Evolutionary conservation across 2,329 filamentous ascomycete species (phyloP), one percentile per base, ranked within the genome.

Genomic region (Escovopsis sp.): DNA sequence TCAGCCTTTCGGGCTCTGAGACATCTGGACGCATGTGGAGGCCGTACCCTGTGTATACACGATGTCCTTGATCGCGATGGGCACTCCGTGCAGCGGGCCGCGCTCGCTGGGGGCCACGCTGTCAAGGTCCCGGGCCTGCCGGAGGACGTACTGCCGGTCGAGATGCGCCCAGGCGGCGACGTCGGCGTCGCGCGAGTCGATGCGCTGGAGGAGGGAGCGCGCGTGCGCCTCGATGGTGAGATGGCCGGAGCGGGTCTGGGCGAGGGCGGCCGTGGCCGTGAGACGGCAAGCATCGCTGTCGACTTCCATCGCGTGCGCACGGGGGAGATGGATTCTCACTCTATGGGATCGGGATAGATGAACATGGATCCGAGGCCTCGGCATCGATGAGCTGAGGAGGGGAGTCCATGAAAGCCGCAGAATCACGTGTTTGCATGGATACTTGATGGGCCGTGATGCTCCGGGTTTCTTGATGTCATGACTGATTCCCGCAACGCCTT

Each of bases 61-160:
- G 3, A 78, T 63, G 59, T 80, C 75, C 52, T 79, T 79, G 10
- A 79, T 62, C 1, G 63, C 75, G n/a, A 80, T 57, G 0, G 71
- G 65, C 6, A 79, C 54, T 1, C 75, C 75, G 50, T 78, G 73
- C 0, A 80, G 55, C 0, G 69, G 70, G 0, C 75, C 73, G 43
- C 75, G 60, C 43, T 71, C 48, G 2, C 63, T 59, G 0, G 48
- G 36, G 0, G 73, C 68, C 2, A 77, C 48, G 23, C 57, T 47
- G 49, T 79, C 75, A 0, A 79, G 63, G 10, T 55, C 55, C 36
- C 55, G 60, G 0, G 75, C 75, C 44, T 71, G 65, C 12, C 59
- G 50, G 2, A 77, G 55, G 3, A 77, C 65, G n/a, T 61, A 53
- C 0, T 63, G 57, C 1, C 59, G 60, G 46, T 69, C 57, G 3